Base-by-base conservation (phyloP, 2,329 filamentous ascomycete genomes). In the Sporothrix brasiliensis region DNA sequence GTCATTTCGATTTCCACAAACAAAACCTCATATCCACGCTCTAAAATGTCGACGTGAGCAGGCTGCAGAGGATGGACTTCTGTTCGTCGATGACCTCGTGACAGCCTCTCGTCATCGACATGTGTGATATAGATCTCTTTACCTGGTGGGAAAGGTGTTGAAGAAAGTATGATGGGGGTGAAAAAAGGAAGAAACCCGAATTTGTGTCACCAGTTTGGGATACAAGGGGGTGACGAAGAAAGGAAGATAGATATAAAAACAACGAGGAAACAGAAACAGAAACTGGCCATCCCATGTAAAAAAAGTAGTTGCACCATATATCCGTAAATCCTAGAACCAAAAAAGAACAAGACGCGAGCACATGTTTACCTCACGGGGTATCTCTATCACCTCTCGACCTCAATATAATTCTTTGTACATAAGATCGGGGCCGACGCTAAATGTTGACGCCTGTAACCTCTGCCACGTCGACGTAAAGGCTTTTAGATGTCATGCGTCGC, bases 401-500 rank as follows among this genome's bases (percentile, higher is more conserved):
- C 47, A 21, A 41, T 34, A 56, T 50, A 21, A 19, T n/a, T 16
- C 54, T 50, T 60, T 61, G 24, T 41, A 69, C 47, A 61, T 52
- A 21, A 7, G 13, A 47, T 63, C 58, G 30, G 30, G 54, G 6
- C 54, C 54, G 54, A 58, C 54, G 39, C n/a, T 21, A 9, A 41
- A 58, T 16, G 30, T 41, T 41, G 54, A 21, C 30, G 21, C 6
- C 30, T 39, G 9, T 2, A 39, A n/a, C 49, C 27, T 13, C 30
- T 30, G 13, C 30, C 27, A 30, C n/a, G 10, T 39, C 39, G 19
- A 56, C 53, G 9, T 16, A 5, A 24, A n/a, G 27, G 44, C 52
- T n/a, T n/a, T 72, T 68, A 73, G 78, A 76, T 83, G 73, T 86
- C 85, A 74, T 81, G 83, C 41, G 86, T 84, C 67, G 86, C 87